Evolutionary conservation across 2,329 filamentous ascomycete genomes (phyloP).

Genomic region (Xylariaceae sp.): DNA sequence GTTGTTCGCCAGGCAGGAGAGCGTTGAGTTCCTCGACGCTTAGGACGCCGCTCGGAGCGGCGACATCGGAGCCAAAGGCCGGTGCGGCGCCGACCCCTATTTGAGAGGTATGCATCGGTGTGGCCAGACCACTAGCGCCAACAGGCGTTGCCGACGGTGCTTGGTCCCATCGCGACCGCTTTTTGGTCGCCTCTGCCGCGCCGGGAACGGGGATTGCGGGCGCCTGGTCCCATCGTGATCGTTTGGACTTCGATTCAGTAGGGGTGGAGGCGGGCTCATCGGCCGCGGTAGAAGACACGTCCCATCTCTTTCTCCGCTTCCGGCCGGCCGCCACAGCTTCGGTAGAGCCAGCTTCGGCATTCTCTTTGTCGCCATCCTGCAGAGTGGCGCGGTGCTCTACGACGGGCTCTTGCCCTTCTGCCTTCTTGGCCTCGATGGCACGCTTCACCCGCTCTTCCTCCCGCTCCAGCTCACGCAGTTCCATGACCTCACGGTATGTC

Average conservation of each 20-base stretch:
- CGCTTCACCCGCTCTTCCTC: constrained; percentile 84
- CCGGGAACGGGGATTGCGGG: constrained; percentile 52
- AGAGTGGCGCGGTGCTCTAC: constrained; percentile 65
- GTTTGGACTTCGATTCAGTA: constrained; percentile 59
- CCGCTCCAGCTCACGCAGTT: constrained; percentile 79
- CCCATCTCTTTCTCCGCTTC: constrained; percentile 95
- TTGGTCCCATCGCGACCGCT: constrained; percentile 87
- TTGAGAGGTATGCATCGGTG: constrained; percentile 69
- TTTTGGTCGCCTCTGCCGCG: constrained; percentile 56
- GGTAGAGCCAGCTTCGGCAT: constrained; percentile 62
- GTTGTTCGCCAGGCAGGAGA: constrained; percentile 79
- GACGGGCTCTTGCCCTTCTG: constrained; percentile 52
- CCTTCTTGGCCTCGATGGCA: constrained; percentile 72
- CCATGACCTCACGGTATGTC: constrained; percentile 88
- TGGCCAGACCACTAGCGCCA: constrained; percentile 67
- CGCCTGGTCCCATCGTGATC: constrained; percentile 84
- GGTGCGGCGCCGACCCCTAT: constrained; percentile 44
- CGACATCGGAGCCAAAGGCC: constrained; percentile 77
- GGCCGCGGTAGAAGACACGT: constrained; percentile 58
- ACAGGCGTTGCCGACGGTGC: constrained; percentile 76
- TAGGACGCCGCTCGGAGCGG: constrained; percentile 70
- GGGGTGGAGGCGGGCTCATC: constrained; percentile 45
- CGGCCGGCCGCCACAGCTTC: constrained; percentile 57
- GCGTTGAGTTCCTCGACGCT: constrained; percentile 92
- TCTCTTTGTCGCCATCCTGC: constrained; percentile 69